phyloP scores from a whole-genome alignment of 306 rosid species.

The Lathyrus aphaca region DNA sequence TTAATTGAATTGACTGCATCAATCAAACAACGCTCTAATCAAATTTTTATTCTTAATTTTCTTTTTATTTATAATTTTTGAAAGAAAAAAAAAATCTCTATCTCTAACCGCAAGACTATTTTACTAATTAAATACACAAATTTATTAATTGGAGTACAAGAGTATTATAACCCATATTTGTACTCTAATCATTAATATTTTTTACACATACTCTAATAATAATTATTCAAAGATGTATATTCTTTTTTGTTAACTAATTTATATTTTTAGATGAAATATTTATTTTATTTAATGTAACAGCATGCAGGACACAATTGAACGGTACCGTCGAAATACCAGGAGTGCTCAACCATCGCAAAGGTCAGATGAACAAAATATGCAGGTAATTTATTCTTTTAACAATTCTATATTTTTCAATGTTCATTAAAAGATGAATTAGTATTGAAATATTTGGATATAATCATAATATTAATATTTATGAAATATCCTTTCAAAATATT shows the following conservation, averaged over 20 bases:
- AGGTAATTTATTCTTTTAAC: constrained; percentile 52
- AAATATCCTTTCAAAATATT: neutral
- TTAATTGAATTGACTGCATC: no score
- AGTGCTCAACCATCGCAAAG: constrained; percentile 46
- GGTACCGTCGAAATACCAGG: constrained; percentile 58
- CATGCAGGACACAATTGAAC: constrained; percentile 76
- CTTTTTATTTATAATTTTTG: no score
- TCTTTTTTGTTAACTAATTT: neutral
- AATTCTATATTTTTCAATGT: neutral
- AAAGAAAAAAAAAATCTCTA: no score
- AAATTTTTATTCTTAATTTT: no score
- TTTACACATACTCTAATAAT: no score
- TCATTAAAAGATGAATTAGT: neutral
- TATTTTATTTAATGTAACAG: constrained; percentile 45
- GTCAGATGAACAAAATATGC: constrained; percentile 54
- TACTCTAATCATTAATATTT: no score
- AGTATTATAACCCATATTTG: no score
- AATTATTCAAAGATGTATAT: no score
- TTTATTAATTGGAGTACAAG: no score
- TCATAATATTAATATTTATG: neutral
- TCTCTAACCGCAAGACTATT: no score
- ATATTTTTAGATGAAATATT: neutral
- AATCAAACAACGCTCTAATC: no score
- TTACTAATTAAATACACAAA: no score
- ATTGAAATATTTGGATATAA: neutral